These are phyloP conservation scores for Fraxinus pennsylvanica DNA, from an alignment of 257 asterid species.

Conservation along the genomic window DNA sequence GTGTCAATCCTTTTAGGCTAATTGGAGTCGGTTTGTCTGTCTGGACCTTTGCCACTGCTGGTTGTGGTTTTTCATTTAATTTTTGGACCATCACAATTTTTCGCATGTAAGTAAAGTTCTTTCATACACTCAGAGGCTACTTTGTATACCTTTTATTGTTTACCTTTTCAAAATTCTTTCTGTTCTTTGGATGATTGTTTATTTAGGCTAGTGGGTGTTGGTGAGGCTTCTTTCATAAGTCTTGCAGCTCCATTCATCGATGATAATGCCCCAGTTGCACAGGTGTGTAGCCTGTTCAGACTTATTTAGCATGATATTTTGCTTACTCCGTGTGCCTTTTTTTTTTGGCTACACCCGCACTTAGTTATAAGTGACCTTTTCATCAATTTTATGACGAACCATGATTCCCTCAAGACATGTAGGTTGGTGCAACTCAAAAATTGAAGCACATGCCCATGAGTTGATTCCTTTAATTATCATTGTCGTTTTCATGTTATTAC, in stretches of 20 bases:
- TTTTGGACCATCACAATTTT: slow-evolving; percentile 78
- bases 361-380: neutral
- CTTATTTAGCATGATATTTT: slow-evolving; percentile 9
- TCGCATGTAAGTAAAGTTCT: slow-evolving; percentile 75
- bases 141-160: slow-evolving; percentile 15
- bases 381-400: neutral
- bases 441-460: slow-evolving; percentile 7
- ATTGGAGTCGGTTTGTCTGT: slow-evolving; percentile 92
- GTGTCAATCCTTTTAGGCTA: slow-evolving; percentile 94
- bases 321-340: neutral
- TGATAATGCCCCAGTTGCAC: slow-evolving; percentile 88
- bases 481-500: neutral
- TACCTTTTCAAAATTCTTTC: neutral
- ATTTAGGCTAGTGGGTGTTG: slow-evolving; percentile 94
- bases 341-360: neutral
- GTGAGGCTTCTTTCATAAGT: slow-evolving; percentile 97
- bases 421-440: slow-evolving; percentile 12
- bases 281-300: slow-evolving; percentile 48
- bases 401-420: slow-evolving; percentile 12
- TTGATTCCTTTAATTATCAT: neutral
- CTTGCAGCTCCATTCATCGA: slow-evolving; percentile 99
- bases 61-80: slow-evolving; percentile 80
- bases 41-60: slow-evolving; percentile 84
- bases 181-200: slow-evolving; percentile 20
- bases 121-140: slow-evolving; percentile 10